A percentile compares a stretch with the other conserved stretches of the same genome.
These are phyloP conservation scores for Fibroporia radiculosa DNA, from an alignment of 768 basidiomycete species.

Conservation along the genomic window DNA sequence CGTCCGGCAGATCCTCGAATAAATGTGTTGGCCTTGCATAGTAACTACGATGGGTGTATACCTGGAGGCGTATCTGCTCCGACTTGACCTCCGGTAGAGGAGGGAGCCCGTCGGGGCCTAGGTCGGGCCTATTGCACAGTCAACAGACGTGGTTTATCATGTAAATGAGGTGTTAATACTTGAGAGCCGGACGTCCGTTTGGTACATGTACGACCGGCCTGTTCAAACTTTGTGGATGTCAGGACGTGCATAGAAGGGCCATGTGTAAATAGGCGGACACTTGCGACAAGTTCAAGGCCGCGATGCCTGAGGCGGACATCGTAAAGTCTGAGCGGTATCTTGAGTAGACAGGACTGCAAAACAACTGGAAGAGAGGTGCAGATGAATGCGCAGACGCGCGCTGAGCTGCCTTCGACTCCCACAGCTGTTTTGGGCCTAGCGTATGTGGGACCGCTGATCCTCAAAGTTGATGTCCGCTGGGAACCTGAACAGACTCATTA, in stretches of 20 bases:
- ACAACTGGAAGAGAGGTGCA: too few species aligned
- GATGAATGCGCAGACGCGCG: too few species aligned
- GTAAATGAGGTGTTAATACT: not conserved
- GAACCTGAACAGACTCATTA: too few species aligned
- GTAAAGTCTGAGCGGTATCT: not conserved
- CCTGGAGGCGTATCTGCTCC: conserved; percentile 37
- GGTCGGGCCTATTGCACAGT: conserved; percentile 23
- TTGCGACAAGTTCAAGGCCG: not conserved
- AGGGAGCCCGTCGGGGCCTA: conserved; percentile 35
- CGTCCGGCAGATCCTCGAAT: conserved; percentile 67
- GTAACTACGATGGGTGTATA: conserved; percentile 73
- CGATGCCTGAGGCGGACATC: not conserved
- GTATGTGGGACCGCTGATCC: too few species aligned
- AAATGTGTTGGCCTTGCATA: conserved; percentile 63
- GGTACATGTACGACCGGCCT: conserved; percentile 3
- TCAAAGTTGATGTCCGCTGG: too few species aligned
- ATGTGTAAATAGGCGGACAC: not conserved
- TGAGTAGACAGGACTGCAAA: too few species aligned
- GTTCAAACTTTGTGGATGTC: not conserved
- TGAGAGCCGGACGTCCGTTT: conserved; percentile 6
- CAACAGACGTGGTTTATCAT: not conserved
- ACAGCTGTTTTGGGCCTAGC: too few species aligned
- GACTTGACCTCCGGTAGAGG: conserved; percentile 49
- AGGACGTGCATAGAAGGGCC: not conserved
- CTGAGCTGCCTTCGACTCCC: too few species aligned